Percentiles rank a stretch among this genome's conserved stretches.
Evolutionary conservation across 2,329 filamentous ascomycete genomes (phyloP).

Genomic region (Bretziella fagacearum): DNA sequence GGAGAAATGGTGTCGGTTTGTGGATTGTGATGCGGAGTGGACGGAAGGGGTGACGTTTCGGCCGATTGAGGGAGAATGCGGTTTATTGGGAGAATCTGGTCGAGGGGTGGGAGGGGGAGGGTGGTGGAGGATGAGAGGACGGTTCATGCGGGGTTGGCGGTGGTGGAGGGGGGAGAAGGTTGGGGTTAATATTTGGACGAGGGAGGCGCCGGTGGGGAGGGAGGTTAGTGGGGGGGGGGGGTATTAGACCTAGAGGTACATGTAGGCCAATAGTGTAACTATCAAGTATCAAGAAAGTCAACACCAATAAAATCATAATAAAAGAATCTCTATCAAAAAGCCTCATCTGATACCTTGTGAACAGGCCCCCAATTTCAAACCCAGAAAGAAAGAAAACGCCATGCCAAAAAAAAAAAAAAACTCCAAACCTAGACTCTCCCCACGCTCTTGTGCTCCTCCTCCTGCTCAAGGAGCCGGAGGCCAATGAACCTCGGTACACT

Average conservation of each 20-base stretch:
- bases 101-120: slow-evolving; percentile 19
- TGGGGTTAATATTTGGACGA: slow-evolving; percentile 37
- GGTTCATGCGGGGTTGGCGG: slow-evolving; percentile 30
- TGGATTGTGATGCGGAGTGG: slow-evolving; percentile 32
- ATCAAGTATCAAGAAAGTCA: background rate
- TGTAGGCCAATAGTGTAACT: background rate
- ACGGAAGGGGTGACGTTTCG: slow-evolving; percentile 32
- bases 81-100: slow-evolving; percentile 33
- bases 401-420: too few relatives aligned
- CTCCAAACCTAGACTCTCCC: too few relatives aligned
- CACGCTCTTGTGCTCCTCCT: too few relatives aligned
- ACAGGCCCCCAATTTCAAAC: too few relatives aligned
- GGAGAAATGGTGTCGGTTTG: slow-evolving; percentile 26
- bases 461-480: too few relatives aligned
- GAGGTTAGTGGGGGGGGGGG: background rate
- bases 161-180: slow-evolving; percentile 30
- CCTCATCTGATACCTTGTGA: too few relatives aligned
- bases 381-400: slow-evolving; percentile 1
- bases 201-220: slow-evolving; percentile 23
- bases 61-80: slow-evolving; percentile 30
- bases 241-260: background rate
- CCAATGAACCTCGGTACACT: slow-evolving; percentile 23
- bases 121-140: slow-evolving; percentile 26
- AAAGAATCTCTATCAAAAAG: background rate
- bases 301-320: slow-evolving; percentile 1